phyloP scores from a whole-genome alignment of 2,329 filamentous ascomycete species.

The Penicillium occitanis region DNA sequence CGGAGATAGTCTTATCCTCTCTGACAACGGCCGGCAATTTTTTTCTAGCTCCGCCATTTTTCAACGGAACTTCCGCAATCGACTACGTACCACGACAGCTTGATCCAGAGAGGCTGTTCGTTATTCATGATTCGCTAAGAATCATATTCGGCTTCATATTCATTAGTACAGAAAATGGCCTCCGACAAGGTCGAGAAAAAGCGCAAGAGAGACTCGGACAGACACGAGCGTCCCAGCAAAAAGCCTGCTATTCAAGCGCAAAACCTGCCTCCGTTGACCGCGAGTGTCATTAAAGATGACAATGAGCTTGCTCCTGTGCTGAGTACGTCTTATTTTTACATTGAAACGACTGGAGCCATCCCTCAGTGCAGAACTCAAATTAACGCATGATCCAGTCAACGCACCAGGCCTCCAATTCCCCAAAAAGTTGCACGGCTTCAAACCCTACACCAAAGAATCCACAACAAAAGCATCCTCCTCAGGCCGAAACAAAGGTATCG shows the following conservation, averaged over 20 bases:
- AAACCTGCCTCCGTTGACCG: conserved; percentile 42
- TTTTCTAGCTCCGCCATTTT: conserved; percentile 3
- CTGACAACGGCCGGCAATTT: conserved; percentile 10
- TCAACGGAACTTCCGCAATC: background rate
- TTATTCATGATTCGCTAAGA: background rate
- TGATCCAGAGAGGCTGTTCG: background rate
- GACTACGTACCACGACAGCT: background rate
- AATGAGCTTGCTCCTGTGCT: conserved; percentile 52
- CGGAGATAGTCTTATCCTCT: conserved; percentile 6
- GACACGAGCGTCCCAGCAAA: conserved; percentile 49
- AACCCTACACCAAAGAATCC: conserved; percentile 49
- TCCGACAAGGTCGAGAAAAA: conserved; percentile 45
- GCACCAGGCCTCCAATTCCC: conserved; percentile 37
- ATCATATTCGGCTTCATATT: background rate
- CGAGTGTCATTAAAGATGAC: conserved; percentile 50
- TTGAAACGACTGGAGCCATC: background rate
- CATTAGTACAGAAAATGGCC: conserved; percentile 7
- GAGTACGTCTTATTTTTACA: conserved; percentile 37
- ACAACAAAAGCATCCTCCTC: conserved; percentile 24
- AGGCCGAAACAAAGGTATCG: conserved; percentile 38
- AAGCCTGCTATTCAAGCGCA: conserved; percentile 45
- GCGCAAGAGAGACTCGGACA: conserved; percentile 51
- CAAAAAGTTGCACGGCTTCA: conserved; percentile 31
- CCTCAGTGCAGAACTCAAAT: background rate
- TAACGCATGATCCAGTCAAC: conserved; percentile 28